Percentiles rank a stretch among this genome's conserved stretches.
These are phyloP conservation scores for Rhodotorula graminis DNA, from an alignment of 768 basidiomycete genomes.

Conservation along the genomic window DNA sequence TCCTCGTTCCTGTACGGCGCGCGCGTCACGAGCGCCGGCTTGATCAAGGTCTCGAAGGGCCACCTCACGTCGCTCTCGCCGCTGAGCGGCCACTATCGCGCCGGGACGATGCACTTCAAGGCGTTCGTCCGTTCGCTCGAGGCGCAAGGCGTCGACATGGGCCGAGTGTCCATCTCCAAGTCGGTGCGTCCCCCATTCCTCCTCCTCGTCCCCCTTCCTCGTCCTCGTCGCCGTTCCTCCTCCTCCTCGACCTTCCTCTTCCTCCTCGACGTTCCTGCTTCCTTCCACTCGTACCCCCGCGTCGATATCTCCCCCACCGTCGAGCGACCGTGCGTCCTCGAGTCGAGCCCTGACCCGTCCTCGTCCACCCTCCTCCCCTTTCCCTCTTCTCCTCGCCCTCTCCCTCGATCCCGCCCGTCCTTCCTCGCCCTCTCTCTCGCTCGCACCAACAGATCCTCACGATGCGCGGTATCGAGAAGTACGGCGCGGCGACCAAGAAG, in stretches of 20 bases:
- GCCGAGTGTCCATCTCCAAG: slow-evolving; percentile 36
- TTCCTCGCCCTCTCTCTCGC: too few relatives aligned
- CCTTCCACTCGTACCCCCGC: too few relatives aligned
- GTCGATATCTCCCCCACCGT: too few relatives aligned
- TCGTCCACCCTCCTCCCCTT: too few relatives aligned
- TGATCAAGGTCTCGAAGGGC: slow-evolving; percentile 35
- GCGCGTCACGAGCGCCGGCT: slow-evolving; percentile 32
- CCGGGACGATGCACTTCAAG: slow-evolving; percentile 42
- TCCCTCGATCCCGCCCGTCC: too few relatives aligned
- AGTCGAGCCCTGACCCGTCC: too few relatives aligned
- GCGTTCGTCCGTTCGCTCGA: slow-evolving; percentile 32
- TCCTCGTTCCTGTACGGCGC: slow-evolving; percentile 44
- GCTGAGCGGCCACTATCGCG: slow-evolving; percentile 41
- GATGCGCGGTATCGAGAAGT: slow-evolving; percentile 41
- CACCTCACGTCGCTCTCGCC: slow-evolving; percentile 39
- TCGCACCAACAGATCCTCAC: slow-evolving; percentile 34
- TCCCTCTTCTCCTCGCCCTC: too few relatives aligned
- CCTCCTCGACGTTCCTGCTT: too few relatives aligned
- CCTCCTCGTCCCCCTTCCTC: not conserved
- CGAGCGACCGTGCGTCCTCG: too few relatives aligned
- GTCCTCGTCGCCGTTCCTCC: not conserved
- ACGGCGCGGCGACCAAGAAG: slow-evolving; percentile 31
- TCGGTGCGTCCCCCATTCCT: slow-evolving; percentile 16
- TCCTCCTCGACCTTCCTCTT: not conserved
- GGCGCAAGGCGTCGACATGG: slow-evolving; percentile 38